Conservation (phyloP, 2,329 filamentous ascomycete genomes). For the Cladophialophora psammophila region DNA sequence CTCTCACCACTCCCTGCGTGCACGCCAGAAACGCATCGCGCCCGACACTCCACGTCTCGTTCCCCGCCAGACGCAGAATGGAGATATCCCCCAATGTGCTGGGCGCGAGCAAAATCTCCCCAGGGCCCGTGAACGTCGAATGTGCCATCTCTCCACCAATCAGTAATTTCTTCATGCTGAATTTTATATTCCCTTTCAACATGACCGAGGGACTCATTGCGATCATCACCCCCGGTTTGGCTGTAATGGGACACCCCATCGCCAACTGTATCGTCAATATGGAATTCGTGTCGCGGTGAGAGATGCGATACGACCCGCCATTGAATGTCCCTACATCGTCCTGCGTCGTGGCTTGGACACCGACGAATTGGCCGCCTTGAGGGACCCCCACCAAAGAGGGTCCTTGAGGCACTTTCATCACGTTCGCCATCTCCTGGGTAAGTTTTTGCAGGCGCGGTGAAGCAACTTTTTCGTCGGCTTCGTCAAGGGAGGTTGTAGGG, state of each 20-base stretch:
- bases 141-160: constrained; percentile 78
- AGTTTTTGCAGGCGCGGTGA: constrained; percentile 30
- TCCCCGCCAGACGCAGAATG: constrained; percentile 75
- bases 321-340: constrained; percentile 98
- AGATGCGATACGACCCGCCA: constrained; percentile 91
- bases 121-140: constrained; percentile 85
- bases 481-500: constrained; percentile 21
- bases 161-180: constrained; percentile 90
- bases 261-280: constrained; percentile 89
- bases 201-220: constrained; percentile 91
- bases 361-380: constrained; percentile 65
- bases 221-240: constrained; percentile 88
- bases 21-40: constrained; percentile 85
- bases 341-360: constrained; percentile 64
- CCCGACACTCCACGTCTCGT: constrained; percentile 79
- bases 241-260: constrained; percentile 81
- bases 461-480: constrained; percentile 18
- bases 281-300: constrained; percentile 88
- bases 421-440: constrained; percentile 33
- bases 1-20: constrained; percentile 86
- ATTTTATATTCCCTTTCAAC: constrained; percentile 81
- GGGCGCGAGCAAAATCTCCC: constrained; percentile 86
- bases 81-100: constrained; percentile 83
- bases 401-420: constrained; percentile 32
- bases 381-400: constrained; percentile 51